Evolutionary conservation across 2,329 filamentous ascomycete species (phyloP).

Genomic region (Aureobasidium pullulans): DNA sequence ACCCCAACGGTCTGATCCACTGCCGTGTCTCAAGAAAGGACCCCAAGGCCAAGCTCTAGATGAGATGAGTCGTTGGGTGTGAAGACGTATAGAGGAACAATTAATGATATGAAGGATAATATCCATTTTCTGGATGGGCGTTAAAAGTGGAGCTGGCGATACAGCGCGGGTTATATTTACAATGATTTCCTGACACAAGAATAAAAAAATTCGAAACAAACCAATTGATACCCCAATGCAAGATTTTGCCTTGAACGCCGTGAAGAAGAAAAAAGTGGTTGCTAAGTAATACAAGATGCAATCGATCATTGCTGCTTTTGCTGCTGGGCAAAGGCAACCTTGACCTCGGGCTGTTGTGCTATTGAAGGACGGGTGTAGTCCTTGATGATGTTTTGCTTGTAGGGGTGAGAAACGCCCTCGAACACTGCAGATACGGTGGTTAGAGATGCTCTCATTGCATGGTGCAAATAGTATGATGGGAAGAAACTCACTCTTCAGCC

Average conservation of each 20-base stretch:
- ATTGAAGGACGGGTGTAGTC: slow-evolving; percentile 11
- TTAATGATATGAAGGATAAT: slow-evolving; percentile 2
- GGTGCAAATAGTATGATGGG: neutral
- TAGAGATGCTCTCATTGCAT: neutral
- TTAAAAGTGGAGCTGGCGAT: slow-evolving; percentile 8
- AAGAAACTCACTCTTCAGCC: slow-evolving; percentile 64
- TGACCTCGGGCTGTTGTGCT: slow-evolving; percentile 14
- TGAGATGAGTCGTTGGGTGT: neutral
- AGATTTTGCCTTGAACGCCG: slow-evolving; percentile 16
- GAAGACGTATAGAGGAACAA: neutral
- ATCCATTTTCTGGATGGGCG: neutral
- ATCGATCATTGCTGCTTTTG: slow-evolving; percentile 7
- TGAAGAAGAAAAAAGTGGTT: neutral
- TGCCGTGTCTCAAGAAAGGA: slow-evolving; percentile 67
- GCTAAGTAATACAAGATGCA: neutral
- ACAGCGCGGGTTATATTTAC: slow-evolving; percentile 9
- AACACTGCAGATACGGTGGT: slow-evolving; percentile 52
- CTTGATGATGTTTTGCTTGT: slow-evolving; percentile 76
- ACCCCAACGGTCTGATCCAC: slow-evolving; percentile 92
- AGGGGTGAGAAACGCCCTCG: slow-evolving; percentile 86
- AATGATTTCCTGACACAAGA: slow-evolving; percentile 3
- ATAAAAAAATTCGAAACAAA: neutral
- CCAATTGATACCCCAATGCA: slow-evolving; percentile 4
- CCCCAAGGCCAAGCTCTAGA: slow-evolving; percentile 35
- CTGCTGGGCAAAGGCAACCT: slow-evolving; percentile 9